Base-by-base conservation (phyloP, 768 basidiomycete genomes). In the Pulveroboletus frians region DNA sequence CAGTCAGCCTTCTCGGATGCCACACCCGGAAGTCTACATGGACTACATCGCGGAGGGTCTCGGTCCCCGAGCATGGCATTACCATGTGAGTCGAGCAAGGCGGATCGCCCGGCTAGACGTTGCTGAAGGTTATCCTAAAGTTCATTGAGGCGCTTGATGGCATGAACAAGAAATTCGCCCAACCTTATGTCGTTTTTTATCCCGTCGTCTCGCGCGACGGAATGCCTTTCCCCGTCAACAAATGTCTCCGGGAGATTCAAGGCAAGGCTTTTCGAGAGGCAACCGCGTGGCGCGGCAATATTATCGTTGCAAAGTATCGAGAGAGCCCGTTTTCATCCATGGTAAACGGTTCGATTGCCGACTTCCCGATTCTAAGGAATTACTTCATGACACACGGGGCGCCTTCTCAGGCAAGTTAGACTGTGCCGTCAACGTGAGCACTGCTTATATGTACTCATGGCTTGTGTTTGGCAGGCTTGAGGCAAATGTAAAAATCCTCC, bases 21-120 rank as follows among this genome's bases (percentile, higher is more conserved):
- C 88, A 0, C 88, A 91, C 65, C 88, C 88, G 10, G 87, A 90
- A 65, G 78, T 87, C 36, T 80, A 85, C 62, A 91, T 91, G 88
- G 86, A 90, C 68, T 86, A 84, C 67, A 82, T 91, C 57, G 86
- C 85, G 60, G 85, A 89, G 68, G 77, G 79, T 46, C 73, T 79
- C 51, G 83, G 82, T 29, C 68, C 79, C 15, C 76, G 81, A 49
- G 78, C 82, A 14, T 90, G 88, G 87, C 77, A 78, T 59, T 86
- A 80, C 64, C 79, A 84, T 70, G 87, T 87, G 54, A 58, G 73
- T 66, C 23, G n/a, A 39, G 43, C 41, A 35, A 30, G 29, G 38
- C 49, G 21, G 46, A 55, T 59, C 50, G 18, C 38, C 54, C 49
- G 31, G 43, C 52, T 57, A 47, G 51, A 53, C 50, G 51, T 54